phyloP scores from a whole-genome alignment of 805 yeast species.

The Zygoascus bituminiphila region DNA sequence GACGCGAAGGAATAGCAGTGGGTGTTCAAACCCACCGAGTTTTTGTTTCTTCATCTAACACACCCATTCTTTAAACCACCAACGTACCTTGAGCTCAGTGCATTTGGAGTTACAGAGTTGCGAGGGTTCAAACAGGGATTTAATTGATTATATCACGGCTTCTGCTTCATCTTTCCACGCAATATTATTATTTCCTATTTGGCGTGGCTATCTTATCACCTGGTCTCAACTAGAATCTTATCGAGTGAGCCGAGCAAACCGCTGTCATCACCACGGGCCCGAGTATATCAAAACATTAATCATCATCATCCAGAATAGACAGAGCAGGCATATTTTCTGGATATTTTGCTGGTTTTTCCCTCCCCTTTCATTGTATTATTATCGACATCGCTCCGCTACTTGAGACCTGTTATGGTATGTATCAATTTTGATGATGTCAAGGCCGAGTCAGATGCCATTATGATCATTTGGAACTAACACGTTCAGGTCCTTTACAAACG shows the following conservation, averaged over 20 bases:
- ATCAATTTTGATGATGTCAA: neutral
- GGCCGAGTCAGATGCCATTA: neutral
- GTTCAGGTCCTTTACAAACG: conserved; percentile 32
- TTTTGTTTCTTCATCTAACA: neutral
- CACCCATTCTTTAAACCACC: neutral
- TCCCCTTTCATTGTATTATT: no score
- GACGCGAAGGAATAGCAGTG: neutral
- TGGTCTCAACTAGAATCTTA: no score
- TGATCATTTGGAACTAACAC: neutral
- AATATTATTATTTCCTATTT: neutral
- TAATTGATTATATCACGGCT: no score
- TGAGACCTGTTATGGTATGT: neutral
- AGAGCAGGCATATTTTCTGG: no score
- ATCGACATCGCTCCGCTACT: no score
- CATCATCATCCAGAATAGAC: no score
- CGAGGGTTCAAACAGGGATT: no score
- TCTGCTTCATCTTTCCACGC: no score
- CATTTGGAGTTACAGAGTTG: no score
- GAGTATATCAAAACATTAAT: no score
- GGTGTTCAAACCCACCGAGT: neutral
- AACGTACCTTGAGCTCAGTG: neutral
- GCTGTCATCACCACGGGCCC: no score
- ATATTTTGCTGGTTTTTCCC: no score
- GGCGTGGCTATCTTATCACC: neutral
- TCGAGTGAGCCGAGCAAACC: neutral